phyloP scores from a whole-genome alignment of 495 filamentous ascomycete species.

The Neurospora intermedia region DNA sequence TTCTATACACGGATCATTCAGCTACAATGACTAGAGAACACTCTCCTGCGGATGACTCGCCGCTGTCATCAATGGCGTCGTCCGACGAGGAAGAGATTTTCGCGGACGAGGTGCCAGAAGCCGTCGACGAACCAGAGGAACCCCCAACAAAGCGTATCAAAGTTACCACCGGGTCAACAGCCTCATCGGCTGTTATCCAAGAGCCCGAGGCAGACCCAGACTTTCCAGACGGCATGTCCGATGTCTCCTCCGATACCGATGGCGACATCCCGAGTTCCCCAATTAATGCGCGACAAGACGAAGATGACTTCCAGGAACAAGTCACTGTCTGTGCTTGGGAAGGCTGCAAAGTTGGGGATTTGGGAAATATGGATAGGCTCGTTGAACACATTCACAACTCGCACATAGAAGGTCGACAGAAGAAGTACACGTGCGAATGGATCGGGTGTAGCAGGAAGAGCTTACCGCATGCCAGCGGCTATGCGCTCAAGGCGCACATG shows the following conservation, averaged over 20 bases:
- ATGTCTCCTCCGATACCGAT: conserved; percentile 79
- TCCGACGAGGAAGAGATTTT: conserved; percentile 39
- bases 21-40: conserved; percentile 19
- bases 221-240: conserved; percentile 34
- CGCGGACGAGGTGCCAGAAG: conserved; percentile 30
- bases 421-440: conserved; percentile 88
- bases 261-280: conserved; percentile 72
- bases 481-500: conserved; percentile 95
- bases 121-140: conserved; percentile 22
- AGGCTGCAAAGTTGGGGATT: conserved; percentile 66
- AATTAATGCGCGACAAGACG: conserved; percentile 50
- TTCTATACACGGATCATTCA: not conserved
- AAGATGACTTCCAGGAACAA: conserved; percentile 81
- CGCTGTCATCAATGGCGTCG: conserved; percentile 32
- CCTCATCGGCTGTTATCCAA: conserved; percentile 34
- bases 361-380: conserved; percentile 86
- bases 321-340: conserved; percentile 85
- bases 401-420: conserved; percentile 69
- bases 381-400: conserved; percentile 90
- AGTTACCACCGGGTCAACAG: conserved; percentile 30
- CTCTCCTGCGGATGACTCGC: conserved; percentile 25
- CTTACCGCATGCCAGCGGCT: conserved; percentile 83
- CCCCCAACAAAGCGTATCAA: conserved; percentile 43
- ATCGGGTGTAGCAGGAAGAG: conserved; percentile 77
- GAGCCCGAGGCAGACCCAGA: conserved; percentile 31